phyloP scores from a whole-genome alignment of 2,329 filamentous ascomycete species.

The Neoarthrinium moseri region DNA sequence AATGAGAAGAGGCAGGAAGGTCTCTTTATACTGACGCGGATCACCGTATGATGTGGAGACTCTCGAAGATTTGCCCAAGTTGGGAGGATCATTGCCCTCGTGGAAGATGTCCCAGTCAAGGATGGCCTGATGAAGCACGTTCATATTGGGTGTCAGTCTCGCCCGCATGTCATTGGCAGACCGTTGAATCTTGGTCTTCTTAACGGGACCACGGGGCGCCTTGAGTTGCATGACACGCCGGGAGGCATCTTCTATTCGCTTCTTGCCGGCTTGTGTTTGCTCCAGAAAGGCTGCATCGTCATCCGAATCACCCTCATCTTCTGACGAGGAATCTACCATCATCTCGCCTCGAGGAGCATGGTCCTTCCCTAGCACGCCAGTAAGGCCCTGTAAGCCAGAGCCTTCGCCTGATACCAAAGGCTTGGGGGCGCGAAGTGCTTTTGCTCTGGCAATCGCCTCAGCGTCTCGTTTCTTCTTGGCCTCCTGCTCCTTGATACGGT shows the following conservation, averaged over 20 bases:
- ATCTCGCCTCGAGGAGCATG: constrained; percentile 78
- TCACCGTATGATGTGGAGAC: constrained; percentile 78
- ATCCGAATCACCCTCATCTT: constrained; percentile 69
- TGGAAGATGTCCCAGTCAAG: constrained; percentile 96
- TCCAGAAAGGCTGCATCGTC: constrained; percentile 50
- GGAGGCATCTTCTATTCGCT: constrained; percentile 46
- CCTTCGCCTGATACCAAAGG: constrained; percentile 69
- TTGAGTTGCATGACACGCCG: constrained; percentile 49
- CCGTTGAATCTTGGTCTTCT: constrained; percentile 76
- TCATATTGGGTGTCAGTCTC: constrained; percentile 85
- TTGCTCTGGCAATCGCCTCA: constrained; percentile 68
- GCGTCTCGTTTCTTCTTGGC: constrained; percentile 72
- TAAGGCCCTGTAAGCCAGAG: constrained; percentile 71
- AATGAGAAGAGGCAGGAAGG: constrained; percentile 85
- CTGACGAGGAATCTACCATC: constrained; percentile 84
- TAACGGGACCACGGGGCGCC: constrained; percentile 69
- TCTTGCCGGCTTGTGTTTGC: constrained; percentile 44
- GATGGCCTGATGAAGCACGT: constrained; percentile 79
- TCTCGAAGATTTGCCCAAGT: constrained; percentile 67
- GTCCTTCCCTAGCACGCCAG: constrained; percentile 72
- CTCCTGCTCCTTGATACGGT: constrained; percentile 71
- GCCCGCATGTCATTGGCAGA: constrained; percentile 94
- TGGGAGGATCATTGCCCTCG: constrained; percentile 80
- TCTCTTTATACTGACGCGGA: constrained; percentile 77
- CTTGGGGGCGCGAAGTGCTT: constrained; percentile 53